Evolutionary conservation across 768 basidiomycete species (phyloP), one percentile per base, ranked within the genome.

Genomic region (Phallus indusiatus): DNA sequence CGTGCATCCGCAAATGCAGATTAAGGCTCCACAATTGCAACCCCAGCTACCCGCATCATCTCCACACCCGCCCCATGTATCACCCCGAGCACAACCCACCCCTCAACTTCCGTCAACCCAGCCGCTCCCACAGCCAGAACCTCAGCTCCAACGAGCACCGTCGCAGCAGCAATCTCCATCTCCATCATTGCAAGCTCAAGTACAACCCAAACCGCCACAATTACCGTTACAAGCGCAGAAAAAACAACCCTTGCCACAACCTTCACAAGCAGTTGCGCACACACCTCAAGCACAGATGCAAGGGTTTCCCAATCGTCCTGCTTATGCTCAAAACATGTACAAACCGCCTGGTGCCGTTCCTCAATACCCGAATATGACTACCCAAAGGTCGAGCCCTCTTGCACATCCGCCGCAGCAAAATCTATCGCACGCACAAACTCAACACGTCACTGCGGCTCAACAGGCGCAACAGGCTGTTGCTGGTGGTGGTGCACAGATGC

Each of bases 331-430:
- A 34, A 54, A 61, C 1, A 65, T 59, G 18, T 64, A 62, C 9
- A 62, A 65, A 61, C 53, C 55, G n/a, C 53, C 62, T 55, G 58
- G 49, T 47, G 9, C 53, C 34, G 49, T 56, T 28, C 17, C 46
- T 1, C 57, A 52, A 10, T 22, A 46, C 55, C 66, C 60, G 12
- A 66, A 68, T 9, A 67, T 70, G 16, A 67, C 70, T 12, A 64
- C 64, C 22, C 71, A 75, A 11, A 69, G 61, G n/a, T 42, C 42
- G 47, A 77, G 76, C 55, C 78, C 78, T 0, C 63, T 72, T 61
- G 67, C 72, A 11, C 59, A 66, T 28, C 72, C 69, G 24, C 74
- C 73, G 54, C 64, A 67, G 14, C 59, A 71, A 16, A 66, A 71
- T 1, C 65, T 72, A 66, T 69, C 62, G 61, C 57, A 59, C 35